phyloP scores from a whole-genome alignment of 176 grass and related monocot species.

The Oryza longistaminata region DNA sequence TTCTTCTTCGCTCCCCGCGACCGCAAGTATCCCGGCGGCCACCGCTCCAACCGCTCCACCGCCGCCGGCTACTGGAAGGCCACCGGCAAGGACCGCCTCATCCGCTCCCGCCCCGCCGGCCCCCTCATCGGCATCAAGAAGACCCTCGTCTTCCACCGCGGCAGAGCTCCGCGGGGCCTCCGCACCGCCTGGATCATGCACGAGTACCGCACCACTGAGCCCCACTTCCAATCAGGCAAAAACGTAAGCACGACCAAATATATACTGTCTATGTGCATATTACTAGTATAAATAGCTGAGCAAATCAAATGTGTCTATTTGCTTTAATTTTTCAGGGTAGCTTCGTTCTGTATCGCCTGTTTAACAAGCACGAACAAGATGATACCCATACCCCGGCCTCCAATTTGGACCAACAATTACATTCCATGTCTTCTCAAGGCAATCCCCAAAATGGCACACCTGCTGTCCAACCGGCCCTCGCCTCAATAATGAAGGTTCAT shows the following conservation, averaged over 20 bases:
- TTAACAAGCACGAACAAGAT: slow-evolving; percentile 59
- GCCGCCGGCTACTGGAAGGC: slow-evolving; percentile 97
- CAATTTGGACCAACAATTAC: slow-evolving; percentile 11
- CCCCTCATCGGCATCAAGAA: slow-evolving; percentile 63
- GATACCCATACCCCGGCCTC: background rate
- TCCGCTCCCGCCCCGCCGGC: slow-evolving; percentile 43
- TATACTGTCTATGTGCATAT: too few species aligned
- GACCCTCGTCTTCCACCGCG: slow-evolving; percentile 70
- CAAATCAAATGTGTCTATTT: background rate
- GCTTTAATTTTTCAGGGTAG: slow-evolving; percentile 42
- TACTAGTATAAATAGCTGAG: background rate
- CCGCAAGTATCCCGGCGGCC: slow-evolving; percentile 54
- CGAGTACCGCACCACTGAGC: slow-evolving; percentile 66
- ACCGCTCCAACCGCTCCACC: slow-evolving; percentile 76
- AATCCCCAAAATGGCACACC: background rate
- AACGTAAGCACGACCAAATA: slow-evolving; percentile 16
- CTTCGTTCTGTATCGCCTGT: slow-evolving; percentile 70
- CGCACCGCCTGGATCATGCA: slow-evolving; percentile 72
- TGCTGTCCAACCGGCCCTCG: background rate
- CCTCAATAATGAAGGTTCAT: background rate
- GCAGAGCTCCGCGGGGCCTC: slow-evolving; percentile 47
- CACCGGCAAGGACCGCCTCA: slow-evolving; percentile 88
- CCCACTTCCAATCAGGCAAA: slow-evolving; percentile 34
- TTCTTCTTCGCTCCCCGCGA: slow-evolving; percentile 72
- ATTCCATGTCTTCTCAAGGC: slow-evolving; percentile 30